Evolutionary conservation across 768 basidiomycete species (phyloP), one percentile per base, ranked within the genome.

Genomic region (Collybiopsis luxurians): DNA sequence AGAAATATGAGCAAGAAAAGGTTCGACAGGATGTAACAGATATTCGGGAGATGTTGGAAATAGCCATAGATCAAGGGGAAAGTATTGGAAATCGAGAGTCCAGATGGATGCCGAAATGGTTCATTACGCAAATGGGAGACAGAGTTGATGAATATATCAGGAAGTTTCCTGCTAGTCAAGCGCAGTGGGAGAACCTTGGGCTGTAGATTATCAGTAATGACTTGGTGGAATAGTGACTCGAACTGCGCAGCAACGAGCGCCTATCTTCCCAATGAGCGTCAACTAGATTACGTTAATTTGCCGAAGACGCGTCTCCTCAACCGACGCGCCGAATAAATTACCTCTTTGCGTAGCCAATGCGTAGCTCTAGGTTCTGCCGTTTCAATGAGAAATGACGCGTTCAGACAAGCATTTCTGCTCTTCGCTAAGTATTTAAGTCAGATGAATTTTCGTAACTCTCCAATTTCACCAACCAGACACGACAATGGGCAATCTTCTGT

Each of bases 11-110:
- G 38, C 65, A 39, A 55, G 49, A 46, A 34, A 72, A 71, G 63
- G 61, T 62, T 57, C 56, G 63, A 47, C 53, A 61, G 51, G 69
- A 72, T 51, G 58, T 65, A 4, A 50, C 53, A 15, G 71, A 72
- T 51, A 60, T 71, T 54, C 52, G 51, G 12, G 57, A 64, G 59
- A 63, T 71, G 3, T 56, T 72, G 2, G 56, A 31, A 11, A 66
- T 68, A 44, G 65, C 65, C 6, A 46, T 51, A 2, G 24, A 53
- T 5, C 31, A 46, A 26, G 55, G 53, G 15, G 43, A 15, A 9
- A 13, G 58, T 4, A 10, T 21, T 10, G 38, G 30, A 19, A 59
- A 59, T 19, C 30, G 24, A 40, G 51, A 53, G 6, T 26, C 38
- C 6, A 28, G 11, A 17, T 65, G 64, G 64, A 7, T 65, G 27